Conservation (phyloP, 495 filamentous ascomycete species). For the Tuber borchii region DNA sequence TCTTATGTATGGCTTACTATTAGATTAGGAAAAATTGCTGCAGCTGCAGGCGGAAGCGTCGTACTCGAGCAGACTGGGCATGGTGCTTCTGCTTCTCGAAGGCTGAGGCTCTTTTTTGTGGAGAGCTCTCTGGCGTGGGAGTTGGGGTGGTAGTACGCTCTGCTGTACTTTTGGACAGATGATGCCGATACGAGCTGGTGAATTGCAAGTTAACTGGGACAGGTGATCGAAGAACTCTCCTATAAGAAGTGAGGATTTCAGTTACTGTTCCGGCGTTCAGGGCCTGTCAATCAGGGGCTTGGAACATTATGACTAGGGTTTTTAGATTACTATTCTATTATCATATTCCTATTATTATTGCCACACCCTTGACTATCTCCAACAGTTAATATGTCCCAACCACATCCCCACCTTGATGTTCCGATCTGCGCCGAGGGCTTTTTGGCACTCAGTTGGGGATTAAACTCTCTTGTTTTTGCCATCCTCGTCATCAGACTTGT, state of each 20-base stretch:
- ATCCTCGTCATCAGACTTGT: constrained; percentile 11
- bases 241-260: neutral
- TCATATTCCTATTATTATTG: neutral
- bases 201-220: neutral
- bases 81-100: neutral
- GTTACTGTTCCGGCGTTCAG: neutral
- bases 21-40: neutral
- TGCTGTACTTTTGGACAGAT: neutral
- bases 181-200: neutral
- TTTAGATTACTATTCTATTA: neutral
- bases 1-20: neutral
- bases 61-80: neutral
- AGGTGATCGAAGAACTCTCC: neutral
- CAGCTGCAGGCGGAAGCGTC: neutral
- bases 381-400: neutral
- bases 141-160: neutral
- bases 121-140: neutral
- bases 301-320: neutral
- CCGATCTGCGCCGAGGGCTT: constrained; percentile 17
- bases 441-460: constrained; percentile 16
- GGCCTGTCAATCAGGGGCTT: neutral
- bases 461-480: constrained; percentile 13
- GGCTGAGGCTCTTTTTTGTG: neutral
- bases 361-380: neutral
- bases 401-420: constrained; percentile 4